phyloP scores from a whole-genome alignment of 331 rosid species.

The Pyrus hybrid region DNA sequence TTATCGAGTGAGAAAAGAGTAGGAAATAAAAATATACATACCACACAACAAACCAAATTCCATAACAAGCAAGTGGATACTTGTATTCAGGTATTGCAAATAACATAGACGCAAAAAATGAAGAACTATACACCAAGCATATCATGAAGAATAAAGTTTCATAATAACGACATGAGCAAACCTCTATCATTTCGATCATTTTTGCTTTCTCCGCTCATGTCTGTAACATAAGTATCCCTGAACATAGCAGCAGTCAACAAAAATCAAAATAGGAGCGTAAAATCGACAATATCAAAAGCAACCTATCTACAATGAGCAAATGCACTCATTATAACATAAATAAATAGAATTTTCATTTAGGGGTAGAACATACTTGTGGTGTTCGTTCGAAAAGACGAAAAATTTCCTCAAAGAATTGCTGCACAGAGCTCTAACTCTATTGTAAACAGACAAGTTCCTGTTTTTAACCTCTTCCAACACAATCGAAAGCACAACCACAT shows the following conservation, averaged over 20 bases:
- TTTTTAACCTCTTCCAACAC: conserved; percentile 90
- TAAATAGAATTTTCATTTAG: not conserved
- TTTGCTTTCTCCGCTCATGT: conserved; percentile 83
- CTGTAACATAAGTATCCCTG: conserved; percentile 88
- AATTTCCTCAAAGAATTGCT: conserved; percentile 54
- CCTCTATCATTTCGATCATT: conserved; percentile 98
- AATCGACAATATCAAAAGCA: not conserved
- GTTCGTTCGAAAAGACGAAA: conserved; percentile 87
- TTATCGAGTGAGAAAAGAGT: conserved; percentile 16
- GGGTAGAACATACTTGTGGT: conserved; percentile 52
- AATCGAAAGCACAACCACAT: conserved; percentile 73
- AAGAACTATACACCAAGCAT: not conserved
- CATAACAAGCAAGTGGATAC: not conserved
- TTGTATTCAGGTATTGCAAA: not conserved
- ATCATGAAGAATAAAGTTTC: not conserved
- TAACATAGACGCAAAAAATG: not conserved
- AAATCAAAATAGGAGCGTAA: not conserved
- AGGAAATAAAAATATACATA: not conserved
- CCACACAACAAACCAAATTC: not conserved
- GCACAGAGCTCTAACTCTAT: conserved; percentile 68
- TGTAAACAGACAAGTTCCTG: conserved; percentile 68
- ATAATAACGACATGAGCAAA: conserved; percentile 20
- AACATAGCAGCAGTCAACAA: conserved; percentile 3
- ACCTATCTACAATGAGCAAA: not conserved
- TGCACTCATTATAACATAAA: not conserved